A percentile compares a stretch with the other conserved stretches of the same genome.
These are phyloP conservation scores for Talaromyces verruculosus DNA, from an alignment of 2,329 filamentous ascomycete genomes.

Conservation along the genomic window DNA sequence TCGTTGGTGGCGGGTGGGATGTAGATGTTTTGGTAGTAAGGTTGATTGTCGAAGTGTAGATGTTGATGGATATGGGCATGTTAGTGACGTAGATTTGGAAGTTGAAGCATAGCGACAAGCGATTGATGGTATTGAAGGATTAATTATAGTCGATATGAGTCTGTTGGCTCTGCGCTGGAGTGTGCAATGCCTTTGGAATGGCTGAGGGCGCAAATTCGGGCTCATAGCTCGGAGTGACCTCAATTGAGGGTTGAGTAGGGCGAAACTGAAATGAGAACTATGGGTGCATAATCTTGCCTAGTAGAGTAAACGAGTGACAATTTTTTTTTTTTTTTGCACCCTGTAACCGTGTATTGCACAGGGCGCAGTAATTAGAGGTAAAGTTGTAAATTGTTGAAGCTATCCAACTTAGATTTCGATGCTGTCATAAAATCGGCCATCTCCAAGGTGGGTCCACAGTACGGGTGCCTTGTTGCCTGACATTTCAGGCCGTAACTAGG, in stretches of 20 bases:
- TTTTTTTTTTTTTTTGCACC: no score
- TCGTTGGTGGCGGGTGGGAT: constrained; percentile 1
- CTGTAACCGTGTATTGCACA: no score
- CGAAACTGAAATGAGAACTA: no score
- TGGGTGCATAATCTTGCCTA: no score
- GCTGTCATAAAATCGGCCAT: background rate
- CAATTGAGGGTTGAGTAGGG: background rate
- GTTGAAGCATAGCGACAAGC: background rate
- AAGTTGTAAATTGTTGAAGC: background rate
- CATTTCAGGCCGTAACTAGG: background rate
- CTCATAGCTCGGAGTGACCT: background rate
- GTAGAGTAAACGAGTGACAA: no score
- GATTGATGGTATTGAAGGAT: background rate
- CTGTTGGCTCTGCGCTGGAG: background rate
- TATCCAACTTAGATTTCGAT: background rate
- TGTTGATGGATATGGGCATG: background rate
- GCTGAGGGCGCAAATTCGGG: background rate
- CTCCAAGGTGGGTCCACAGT: background rate
- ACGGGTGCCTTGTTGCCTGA: background rate
- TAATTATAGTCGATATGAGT: background rate
- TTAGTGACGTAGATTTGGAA: background rate
- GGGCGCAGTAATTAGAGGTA: background rate
- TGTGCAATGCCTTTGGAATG: background rate
- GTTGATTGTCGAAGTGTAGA: background rate
- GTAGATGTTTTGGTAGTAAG: background rate